A percentile compares a stretch with the other conserved stretches of the same genome.
Evolutionary conservation across 305 asterid species (phyloP).

Genomic region (Solanum chacoense): DNA sequence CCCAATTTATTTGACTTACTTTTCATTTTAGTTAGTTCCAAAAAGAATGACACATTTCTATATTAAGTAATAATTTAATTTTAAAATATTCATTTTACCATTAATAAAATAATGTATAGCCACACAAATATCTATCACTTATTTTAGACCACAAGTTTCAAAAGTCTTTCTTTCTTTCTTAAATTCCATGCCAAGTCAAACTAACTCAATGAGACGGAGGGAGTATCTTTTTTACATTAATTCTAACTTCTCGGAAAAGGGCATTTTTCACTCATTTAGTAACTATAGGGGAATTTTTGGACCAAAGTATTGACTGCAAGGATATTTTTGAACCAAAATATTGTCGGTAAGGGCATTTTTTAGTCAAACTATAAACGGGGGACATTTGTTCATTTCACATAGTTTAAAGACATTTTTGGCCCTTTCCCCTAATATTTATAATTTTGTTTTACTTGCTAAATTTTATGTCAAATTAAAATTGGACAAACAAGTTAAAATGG

Average conservation of each 20-base stretch:
- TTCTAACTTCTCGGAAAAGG: neutral
- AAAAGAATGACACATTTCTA: too few species aligned
- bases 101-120: too few species aligned
- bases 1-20: neutral
- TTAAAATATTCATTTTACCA: too few species aligned
- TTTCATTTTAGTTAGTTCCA: neutral
- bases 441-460: neutral
- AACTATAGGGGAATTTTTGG: neutral
- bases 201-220: neutral
- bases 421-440: neutral
- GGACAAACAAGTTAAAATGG: neutral
- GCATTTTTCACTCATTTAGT: neutral
- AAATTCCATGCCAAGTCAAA: rapidly evolving
- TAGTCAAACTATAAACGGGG: neutral
- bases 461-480: neutral
- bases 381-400: neutral
- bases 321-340: too few species aligned
- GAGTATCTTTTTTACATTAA: neutral
- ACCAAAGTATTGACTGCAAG: neutral
- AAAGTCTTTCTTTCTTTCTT: too few species aligned
- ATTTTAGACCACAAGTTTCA: too few species aligned
- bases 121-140: neutral
- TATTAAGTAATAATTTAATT: too few species aligned
- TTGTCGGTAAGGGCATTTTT: too few species aligned
- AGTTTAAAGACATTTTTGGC: too few species aligned